Percentiles rank a stretch among this genome's conserved stretches.
Conservation (phyloP, 1,139 yeast genomes). For the Pichia cactophila region DNA sequence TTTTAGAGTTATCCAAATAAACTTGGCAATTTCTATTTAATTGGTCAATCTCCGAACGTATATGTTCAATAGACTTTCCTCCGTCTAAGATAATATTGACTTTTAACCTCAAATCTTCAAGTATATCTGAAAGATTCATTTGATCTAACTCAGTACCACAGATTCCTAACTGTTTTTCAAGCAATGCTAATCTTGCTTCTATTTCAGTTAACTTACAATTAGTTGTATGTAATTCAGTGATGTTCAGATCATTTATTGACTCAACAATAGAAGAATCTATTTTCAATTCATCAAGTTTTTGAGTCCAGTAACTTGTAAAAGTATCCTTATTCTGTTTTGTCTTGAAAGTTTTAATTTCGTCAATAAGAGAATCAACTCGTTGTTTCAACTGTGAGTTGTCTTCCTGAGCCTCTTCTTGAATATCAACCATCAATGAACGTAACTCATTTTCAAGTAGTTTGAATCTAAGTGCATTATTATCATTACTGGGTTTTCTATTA, state of each 20-base stretch:
- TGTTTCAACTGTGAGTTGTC: slow-evolving; percentile 2
- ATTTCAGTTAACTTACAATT: background rate
- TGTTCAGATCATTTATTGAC: background rate
- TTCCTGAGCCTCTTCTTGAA: slow-evolving; percentile 5
- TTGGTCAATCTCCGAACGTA: slow-evolving; percentile 13
- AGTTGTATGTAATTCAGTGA: no score
- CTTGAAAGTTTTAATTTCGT: slow-evolving; percentile 7
- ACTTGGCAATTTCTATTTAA: slow-evolving; percentile 11
- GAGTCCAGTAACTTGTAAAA: slow-evolving; percentile 16
- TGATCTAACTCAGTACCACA: background rate
- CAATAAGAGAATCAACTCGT: slow-evolving; percentile 10
- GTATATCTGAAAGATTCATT: slow-evolving; percentile 4
- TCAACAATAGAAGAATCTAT: background rate
- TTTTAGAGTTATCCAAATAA: slow-evolving; percentile 10
- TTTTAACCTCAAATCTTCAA: slow-evolving; percentile 22
- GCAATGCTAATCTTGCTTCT: background rate
- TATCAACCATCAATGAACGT: slow-evolving; percentile 13
- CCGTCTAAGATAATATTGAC: slow-evolving; percentile 17
- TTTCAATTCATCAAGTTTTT: background rate
- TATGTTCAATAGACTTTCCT: slow-evolving; percentile 10
- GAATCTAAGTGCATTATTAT: slow-evolving; percentile 12
- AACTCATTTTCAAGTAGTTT: slow-evolving; percentile 17
- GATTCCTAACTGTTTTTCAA: background rate
- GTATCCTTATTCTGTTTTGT: background rate
- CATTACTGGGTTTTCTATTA: background rate